A percentile compares a stretch with the other conserved stretches of the same genome.
Evolutionary conservation across 2,329 filamentous ascomycete species (phyloP).

Genomic region (Gremmenia infestans): DNA sequence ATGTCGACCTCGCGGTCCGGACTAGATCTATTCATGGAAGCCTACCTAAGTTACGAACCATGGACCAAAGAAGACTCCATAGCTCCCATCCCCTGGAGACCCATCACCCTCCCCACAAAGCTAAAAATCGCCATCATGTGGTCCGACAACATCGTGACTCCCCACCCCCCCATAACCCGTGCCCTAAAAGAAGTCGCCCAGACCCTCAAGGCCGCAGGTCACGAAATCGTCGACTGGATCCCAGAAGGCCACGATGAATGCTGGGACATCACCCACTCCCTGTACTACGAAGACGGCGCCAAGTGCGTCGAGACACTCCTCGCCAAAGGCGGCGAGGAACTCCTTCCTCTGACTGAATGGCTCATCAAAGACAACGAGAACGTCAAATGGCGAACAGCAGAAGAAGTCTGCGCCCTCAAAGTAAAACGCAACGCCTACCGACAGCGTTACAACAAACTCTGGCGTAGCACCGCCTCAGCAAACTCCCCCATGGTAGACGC

Average conservation of each 20-base stretch:
- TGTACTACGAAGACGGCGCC: conserved; percentile 12
- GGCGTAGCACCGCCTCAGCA: conserved; percentile 6
- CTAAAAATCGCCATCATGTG: conserved; percentile 54
- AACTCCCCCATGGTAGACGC: conserved; percentile 11
- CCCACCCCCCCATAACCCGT: conserved; percentile 51
- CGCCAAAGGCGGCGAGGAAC: conserved; percentile 4
- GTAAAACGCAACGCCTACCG: conserved; percentile 11
- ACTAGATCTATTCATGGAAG: conserved; percentile 35
- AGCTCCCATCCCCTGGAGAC: conserved; percentile 44
- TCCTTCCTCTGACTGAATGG: conserved; percentile 11
- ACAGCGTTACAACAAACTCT: conserved; percentile 8
- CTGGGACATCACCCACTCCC: conserved; percentile 36
- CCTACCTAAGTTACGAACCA: conserved; percentile 35
- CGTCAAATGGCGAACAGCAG: conserved; percentile 5
- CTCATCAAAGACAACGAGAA: conserved; percentile 12
- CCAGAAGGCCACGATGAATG: conserved; percentile 44
- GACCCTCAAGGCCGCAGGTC: conserved; percentile 39
- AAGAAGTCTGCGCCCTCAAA: conserved; percentile 9
- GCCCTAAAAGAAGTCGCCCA: conserved; percentile 48
- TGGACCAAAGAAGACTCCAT: conserved; percentile 47
- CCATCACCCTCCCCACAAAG: conserved; percentile 34
- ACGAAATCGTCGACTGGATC: conserved; percentile 50
- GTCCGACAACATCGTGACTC: conserved; percentile 51
- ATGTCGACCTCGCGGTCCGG: conserved; percentile 45
- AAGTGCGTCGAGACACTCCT: conserved; percentile 5